These are phyloP conservation scores for Pichia sp. DNA, from an alignment of 1,139 yeast species.

Conservation along the genomic window DNA sequence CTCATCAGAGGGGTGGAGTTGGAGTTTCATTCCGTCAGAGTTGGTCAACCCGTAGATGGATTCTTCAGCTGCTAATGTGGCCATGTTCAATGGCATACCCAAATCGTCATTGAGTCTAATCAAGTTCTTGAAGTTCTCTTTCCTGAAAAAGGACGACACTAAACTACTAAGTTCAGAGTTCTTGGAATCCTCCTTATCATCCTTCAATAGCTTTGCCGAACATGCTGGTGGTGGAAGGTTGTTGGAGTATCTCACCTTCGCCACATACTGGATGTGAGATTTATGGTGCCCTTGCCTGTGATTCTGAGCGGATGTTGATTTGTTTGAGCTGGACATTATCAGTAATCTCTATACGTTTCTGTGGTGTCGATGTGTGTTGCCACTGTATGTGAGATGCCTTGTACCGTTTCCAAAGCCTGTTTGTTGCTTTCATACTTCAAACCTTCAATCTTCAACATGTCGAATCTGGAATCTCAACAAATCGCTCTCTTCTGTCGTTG, in stretches of 20 bases:
- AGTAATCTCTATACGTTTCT: no score
- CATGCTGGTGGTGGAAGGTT: conserved; percentile 91
- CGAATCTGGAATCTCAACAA: no score
- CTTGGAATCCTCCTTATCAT: conserved; percentile 34
- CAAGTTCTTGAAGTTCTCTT: conserved; percentile 61
- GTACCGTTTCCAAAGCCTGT: no score
- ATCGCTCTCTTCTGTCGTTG: no score
- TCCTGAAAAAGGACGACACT: conserved; percentile 67
- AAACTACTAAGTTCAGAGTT: conserved; percentile 35
- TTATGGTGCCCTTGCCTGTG: conserved; percentile 5
- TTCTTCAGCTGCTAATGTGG: conserved; percentile 56
- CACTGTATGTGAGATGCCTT: no score
- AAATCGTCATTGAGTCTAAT: conserved; percentile 65
- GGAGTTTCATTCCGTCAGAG: conserved; percentile 19
- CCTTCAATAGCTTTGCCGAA: conserved; percentile 74
- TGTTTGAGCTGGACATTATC: conserved; percentile 4
- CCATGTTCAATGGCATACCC: conserved; percentile 76
- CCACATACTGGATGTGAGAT: conserved; percentile 35
- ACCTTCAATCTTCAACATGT: no score
- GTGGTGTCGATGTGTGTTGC: no score
- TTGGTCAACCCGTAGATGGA: conserved; percentile 32
- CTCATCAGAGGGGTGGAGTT: conserved; percentile 70
- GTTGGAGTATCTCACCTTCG: conserved; percentile 78
- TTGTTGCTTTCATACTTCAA: no score
- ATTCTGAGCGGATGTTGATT: conserved; percentile 3